Percentiles rank a stretch among this genome's conserved stretches.
Evolutionary conservation across 139 green algal genomes (phyloP).

Genomic region (Yamagishiella unicocca): DNA sequence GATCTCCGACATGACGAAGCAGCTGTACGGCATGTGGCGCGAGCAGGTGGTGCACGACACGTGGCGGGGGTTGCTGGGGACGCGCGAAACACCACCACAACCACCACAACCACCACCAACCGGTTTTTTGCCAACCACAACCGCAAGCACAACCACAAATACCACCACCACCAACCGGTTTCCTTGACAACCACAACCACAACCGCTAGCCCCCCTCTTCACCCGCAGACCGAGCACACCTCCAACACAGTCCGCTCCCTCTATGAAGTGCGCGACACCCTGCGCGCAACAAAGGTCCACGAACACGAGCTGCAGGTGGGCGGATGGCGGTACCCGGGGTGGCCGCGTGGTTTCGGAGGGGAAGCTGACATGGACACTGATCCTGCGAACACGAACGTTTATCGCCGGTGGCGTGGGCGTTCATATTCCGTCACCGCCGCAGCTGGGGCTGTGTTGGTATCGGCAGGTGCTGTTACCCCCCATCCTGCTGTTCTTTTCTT

Average conservation of each 20-base stretch:
- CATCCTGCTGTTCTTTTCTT: no score
- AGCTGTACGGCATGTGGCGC: slow-evolving; percentile 50
- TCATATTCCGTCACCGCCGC: no score
- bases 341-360: not conserved
- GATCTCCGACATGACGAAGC: slow-evolving; percentile 12
- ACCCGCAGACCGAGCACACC: slow-evolving; percentile 7
- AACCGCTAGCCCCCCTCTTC: no score
- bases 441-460: not conserved
- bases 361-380: not conserved
- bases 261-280: slow-evolving; percentile 24
- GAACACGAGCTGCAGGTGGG: slow-evolving; percentile 39
- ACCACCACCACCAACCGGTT: no score
- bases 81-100: no score
- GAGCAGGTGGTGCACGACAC: slow-evolving; percentile 34
- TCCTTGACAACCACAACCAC: no score
- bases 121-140: no score
- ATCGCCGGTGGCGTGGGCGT: no score
- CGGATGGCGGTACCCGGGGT: not conserved
- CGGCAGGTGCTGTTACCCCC: not conserved
- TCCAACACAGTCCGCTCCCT: not conserved
- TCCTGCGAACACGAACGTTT: no score
- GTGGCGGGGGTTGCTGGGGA: no score
- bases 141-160: no score
- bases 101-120: no score
- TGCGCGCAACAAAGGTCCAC: not conserved